Base-by-base conservation (phyloP, 495 filamentous ascomycete species). In the Penicillium steckii region DNA sequence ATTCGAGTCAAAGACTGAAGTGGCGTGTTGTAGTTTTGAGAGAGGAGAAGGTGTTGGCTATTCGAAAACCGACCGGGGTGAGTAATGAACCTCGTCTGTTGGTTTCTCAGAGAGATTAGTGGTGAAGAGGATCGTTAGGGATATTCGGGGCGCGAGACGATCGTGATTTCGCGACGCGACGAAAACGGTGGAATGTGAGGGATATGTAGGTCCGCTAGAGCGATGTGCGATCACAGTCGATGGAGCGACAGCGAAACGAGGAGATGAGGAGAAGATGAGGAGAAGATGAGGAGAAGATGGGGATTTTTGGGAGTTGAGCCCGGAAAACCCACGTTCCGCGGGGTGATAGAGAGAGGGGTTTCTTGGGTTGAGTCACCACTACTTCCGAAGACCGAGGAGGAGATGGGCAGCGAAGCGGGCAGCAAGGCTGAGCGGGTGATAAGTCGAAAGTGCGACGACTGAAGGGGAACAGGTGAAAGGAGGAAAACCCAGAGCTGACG, bases 291-390 rank as follows among this genome's bases (percentile, higher is more conserved):
- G 30, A 53, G 55, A 53, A 30, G 37, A 48, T 42, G 43, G 30
- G 10, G 27, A 50, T 23, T 40, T 41, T 40, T 30, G 23, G 55
- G 30, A 27, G 44, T 38, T 37, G 32, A 41, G 37, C 40, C n/a
- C 42, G 50, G 35, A 27, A 30, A 41, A 32, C 47, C 55, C 59
- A 59, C 55, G 59, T 57, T 62, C 27, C 59, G 61, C 55, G 61
- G 61, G 61, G 61, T 59, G 61, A 22, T 43, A 37, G 32, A 49
- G 46, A 47, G 56, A 59, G 52, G 56, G 33, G 33, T 37, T 35
- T 37, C 15, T n/a, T 15, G 13, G 2, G 33, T 65, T 65, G 62
- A 65, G 56, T 65, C 62, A 65, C 55, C 45, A 41, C n/a, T n/a
- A n/a, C 18, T 41, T 41, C 38, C 18, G 19, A 22, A 22, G n/a